phyloP scores from a whole-genome alignment of 306 rosid genomes.

The Glycine latifolia region DNA sequence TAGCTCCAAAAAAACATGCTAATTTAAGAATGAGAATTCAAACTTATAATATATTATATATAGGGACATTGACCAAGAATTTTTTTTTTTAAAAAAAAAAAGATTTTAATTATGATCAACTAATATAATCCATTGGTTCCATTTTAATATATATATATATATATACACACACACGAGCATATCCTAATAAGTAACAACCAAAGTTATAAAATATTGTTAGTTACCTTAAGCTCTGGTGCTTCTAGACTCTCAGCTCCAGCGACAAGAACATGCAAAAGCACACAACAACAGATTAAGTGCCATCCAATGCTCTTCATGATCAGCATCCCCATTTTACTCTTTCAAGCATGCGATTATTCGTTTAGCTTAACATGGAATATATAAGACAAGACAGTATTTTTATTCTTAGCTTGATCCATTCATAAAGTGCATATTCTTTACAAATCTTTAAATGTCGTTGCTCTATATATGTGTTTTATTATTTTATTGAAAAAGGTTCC shows the following conservation, averaged over 20 bases:
- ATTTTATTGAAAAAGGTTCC: slow-evolving; percentile 45
- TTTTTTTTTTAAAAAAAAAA: too few relatives aligned
- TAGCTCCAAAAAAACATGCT: too few relatives aligned
- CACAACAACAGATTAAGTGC: slow-evolving; percentile 40
- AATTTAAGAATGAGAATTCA: too few relatives aligned
- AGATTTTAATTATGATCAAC: too few relatives aligned
- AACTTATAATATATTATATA: too few relatives aligned
- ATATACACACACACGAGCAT: neutral
- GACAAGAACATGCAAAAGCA: slow-evolving; percentile 50
- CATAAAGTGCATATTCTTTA: slow-evolving; percentile 54
- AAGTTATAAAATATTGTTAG: neutral
- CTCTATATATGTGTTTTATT: slow-evolving; percentile 3
- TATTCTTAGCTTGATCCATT: slow-evolving; percentile 63
- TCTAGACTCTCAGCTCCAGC: slow-evolving; percentile 52
- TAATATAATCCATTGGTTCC: too few relatives aligned
- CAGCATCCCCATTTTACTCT: slow-evolving; percentile 33
- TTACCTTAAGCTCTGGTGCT: slow-evolving; percentile 60
- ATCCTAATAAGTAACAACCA: neutral
- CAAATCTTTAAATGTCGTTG: slow-evolving; percentile 19
- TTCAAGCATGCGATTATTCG: neutral
- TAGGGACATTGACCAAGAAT: too few relatives aligned
- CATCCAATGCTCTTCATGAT: slow-evolving; percentile 21
- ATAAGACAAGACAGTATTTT: slow-evolving; percentile 29
- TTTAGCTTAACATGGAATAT: slow-evolving; percentile 16
- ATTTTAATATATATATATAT: too few relatives aligned